These are phyloP conservation scores for Schizophyllum commune DNA, from an alignment of 1,284 basidiomycete species.

Conservation along the genomic window DNA sequence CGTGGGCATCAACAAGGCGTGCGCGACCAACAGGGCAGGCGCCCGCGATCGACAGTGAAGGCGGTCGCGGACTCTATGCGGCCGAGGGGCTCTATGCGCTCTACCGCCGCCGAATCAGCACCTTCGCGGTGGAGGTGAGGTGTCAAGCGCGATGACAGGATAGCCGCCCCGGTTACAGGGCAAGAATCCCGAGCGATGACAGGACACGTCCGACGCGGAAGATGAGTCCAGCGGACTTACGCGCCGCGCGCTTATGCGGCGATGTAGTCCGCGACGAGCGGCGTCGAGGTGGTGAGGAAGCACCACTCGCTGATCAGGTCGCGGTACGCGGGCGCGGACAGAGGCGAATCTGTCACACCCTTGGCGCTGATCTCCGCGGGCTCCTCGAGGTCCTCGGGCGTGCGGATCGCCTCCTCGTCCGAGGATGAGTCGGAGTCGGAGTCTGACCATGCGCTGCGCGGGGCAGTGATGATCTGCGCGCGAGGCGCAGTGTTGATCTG, in stretches of 20 bases:
- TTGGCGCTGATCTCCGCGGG: background rate
- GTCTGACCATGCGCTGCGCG: background rate
- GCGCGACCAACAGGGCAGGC: too few species aligned
- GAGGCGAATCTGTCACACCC: background rate
- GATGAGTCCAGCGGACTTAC: too few species aligned
- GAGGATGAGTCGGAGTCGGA: background rate
- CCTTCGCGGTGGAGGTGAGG: too few species aligned
- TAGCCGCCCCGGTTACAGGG: too few species aligned
- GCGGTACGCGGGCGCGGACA: background rate
- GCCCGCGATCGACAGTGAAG: background rate
- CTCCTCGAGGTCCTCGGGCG: background rate
- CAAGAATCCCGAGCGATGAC: too few species aligned
- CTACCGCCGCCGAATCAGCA: background rate
- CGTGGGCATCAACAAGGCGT: too few species aligned
- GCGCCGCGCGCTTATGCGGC: background rate
- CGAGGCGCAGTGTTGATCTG: too few species aligned
- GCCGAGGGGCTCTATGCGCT: background rate
- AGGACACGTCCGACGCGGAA: too few species aligned
- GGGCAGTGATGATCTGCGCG: too few species aligned
- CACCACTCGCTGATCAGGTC: background rate
- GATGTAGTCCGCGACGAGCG: background rate
- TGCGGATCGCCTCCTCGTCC: background rate
- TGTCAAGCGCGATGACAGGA: too few species aligned
- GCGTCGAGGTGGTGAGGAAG: background rate
- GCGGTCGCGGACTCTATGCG: background rate